Evolutionary conservation across 352 stramenopile species (phyloP), one percentile per base, ranked within the genome.

Genomic region (Pythium grandisporangium): DNA sequence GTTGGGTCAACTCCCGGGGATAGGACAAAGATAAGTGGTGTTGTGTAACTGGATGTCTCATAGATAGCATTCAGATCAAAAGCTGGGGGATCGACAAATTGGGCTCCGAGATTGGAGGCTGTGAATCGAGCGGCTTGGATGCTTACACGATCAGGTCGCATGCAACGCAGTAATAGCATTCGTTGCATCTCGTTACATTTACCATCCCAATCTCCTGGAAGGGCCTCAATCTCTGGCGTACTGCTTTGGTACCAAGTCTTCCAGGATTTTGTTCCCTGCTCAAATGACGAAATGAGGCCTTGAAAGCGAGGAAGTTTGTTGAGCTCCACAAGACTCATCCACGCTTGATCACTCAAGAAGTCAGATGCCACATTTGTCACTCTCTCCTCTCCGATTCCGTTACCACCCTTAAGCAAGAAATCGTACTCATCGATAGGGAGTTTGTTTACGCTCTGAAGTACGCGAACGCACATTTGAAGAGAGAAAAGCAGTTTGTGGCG

Each of bases 401-500:
- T 84, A 10, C 84, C 87, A 32, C 93, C 94, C 35, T 96, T 96
- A 11, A 96, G 66, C 19, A 98, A 70, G 51, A 98, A 98, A 33
- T 97, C 84, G 48, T 97, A 98, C 52, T 98, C 94, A 6, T 96
- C 78, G 25, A 72, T 45, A 5, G 88, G 84, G 2, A 98, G 63
- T 44, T 98, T 97, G 42, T 89, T 77, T 7, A 95, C 53, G 33
- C 75, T 93, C 51, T 95, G 70, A 33, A 98, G 61, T 17, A 97
- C 92, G 16, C 89, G 83, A 12, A 96, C 77, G 40, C 84, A 97
- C 61, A 97, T 93, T 47, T 97, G 92, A 12, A 98, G 63, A 21
- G 86, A 97, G 42, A 98, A 97, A 0, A 98, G 62, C 4, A 98
- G 63, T 51, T 98, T 98, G 63, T 98, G 93, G 0, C 82, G 68